These are phyloP conservation scores for Dothistroma septosporum DNA, from an alignment of 2,329 filamentous ascomycete genomes.

Conservation along the genomic window DNA sequence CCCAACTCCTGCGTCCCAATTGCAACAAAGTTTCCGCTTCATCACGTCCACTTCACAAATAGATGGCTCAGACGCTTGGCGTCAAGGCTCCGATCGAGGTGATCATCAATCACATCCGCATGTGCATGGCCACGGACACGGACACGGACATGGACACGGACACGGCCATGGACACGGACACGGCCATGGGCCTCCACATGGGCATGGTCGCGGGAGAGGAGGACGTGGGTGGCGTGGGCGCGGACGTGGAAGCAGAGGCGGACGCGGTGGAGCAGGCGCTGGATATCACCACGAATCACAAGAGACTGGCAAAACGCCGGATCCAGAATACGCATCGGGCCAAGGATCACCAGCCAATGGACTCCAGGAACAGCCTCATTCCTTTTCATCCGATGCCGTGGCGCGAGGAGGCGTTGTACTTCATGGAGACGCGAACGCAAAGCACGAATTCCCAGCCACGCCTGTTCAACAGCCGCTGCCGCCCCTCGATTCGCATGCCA, in stretches of 20 bases:
- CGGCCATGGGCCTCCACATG: constrained; percentile 28
- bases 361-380: constrained; percentile 22
- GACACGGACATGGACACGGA: not conserved
- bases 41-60: constrained; percentile 31
- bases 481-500: constrained; percentile 14
- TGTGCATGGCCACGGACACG: not conserved
- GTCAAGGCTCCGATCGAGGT: constrained; percentile 20
- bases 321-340: constrained; percentile 36
- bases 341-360: constrained; percentile 36
- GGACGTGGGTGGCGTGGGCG: constrained; percentile 32
- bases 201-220: constrained; percentile 24
- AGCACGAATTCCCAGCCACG: constrained; percentile 25
- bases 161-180: constrained; percentile 2
- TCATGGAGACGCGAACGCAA: constrained; percentile 8
- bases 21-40: constrained; percentile 30
- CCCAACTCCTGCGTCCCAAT: constrained; percentile 17
- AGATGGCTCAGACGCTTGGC: constrained; percentile 32
- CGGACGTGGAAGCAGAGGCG: constrained; percentile 39
- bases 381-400: constrained; percentile 15
- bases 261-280: constrained; percentile 33
- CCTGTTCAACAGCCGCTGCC: constrained; percentile 17
- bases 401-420: constrained; percentile 6
- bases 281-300: constrained; percentile 16
- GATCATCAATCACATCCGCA: constrained; percentile 1
- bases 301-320: constrained; percentile 35